These are phyloP conservation scores for Gastrodia elata DNA, from an alignment of 106 monocot species.

Conservation along the genomic window DNA sequence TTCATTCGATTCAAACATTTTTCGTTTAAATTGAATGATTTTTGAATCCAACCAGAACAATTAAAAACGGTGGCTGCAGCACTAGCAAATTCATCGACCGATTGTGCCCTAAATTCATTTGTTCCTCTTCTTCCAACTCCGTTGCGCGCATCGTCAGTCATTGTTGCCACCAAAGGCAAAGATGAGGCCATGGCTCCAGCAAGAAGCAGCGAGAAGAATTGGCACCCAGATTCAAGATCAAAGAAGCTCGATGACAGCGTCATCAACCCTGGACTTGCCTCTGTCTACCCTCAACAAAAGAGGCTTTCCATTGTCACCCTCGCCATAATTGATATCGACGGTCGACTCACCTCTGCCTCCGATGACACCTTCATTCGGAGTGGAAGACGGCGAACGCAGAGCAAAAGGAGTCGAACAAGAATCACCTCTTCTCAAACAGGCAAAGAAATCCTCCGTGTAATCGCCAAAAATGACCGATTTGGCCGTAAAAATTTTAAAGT, in stretches of 20 bases:
- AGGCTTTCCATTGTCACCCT: slow-evolving; percentile 18
- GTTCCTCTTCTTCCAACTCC: slow-evolving; percentile 3
- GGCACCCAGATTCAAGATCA: slow-evolving; percentile 19
- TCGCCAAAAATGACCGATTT: no score
- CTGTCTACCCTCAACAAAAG: slow-evolving; percentile 19
- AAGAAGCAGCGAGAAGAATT: slow-evolving; percentile 43
- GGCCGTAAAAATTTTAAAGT: no score
- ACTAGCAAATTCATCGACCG: slow-evolving; percentile 8
- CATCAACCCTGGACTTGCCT: slow-evolving; percentile 36
- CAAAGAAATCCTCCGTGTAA: no score
- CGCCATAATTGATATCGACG: slow-evolving; percentile 25
- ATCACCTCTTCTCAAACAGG: no score
- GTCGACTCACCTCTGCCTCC: slow-evolving; percentile 7
- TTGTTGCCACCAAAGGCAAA: not conserved
- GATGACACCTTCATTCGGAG: no score
- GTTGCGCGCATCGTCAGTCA: not conserved
- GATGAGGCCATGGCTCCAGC: slow-evolving; percentile 39
- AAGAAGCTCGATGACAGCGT: slow-evolving; percentile 42
- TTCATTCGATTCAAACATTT: no score
- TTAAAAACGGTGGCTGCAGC: slow-evolving; percentile 17
- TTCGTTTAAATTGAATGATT: no score
- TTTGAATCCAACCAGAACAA: slow-evolving; percentile 24
- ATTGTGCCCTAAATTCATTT: slow-evolving; percentile 7
- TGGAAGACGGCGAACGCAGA: no score
- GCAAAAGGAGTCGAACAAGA: no score